A percentile compares a stretch with the other conserved stretches of the same genome.
Conservation (phyloP, 2,329 filamentous ascomycete genomes). For the Exophiala oligosperma region DNA sequence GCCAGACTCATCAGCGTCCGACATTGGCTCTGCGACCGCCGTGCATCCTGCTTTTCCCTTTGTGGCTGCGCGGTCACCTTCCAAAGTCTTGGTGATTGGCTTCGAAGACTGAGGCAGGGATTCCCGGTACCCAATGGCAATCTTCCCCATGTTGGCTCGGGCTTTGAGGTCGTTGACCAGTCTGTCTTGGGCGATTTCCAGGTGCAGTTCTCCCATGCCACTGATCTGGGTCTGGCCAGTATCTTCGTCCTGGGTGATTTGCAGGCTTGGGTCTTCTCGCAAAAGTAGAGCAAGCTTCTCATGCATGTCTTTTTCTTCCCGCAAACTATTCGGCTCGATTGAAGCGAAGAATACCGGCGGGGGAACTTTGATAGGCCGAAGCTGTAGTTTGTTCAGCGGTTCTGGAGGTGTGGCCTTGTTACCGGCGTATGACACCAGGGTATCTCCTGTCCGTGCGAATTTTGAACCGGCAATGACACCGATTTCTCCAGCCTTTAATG, state of each 20-base stretch:
- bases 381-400: slow-evolving; percentile 71
- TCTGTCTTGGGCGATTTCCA: slow-evolving; percentile 88
- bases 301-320: slow-evolving; percentile 77
- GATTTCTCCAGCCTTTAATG: slow-evolving; percentile 83
- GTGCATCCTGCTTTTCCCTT: slow-evolving; percentile 75
- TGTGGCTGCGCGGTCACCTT: slow-evolving; percentile 78
- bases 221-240: slow-evolving; percentile 90
- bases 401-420: slow-evolving; percentile 65
- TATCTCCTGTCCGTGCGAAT: slow-evolving; percentile 89
- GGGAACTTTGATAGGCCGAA: slow-evolving; percentile 84
- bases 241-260: slow-evolving; percentile 81
- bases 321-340: slow-evolving; percentile 75
- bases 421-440: slow-evolving; percentile 72
- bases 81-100: slow-evolving; percentile 65
- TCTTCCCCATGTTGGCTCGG: slow-evolving; percentile 80
- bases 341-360: slow-evolving; percentile 97
- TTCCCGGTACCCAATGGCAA: slow-evolving; percentile 95
- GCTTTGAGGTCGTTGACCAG: slow-evolving; percentile 86
- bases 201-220: slow-evolving; percentile 93
- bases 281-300: slow-evolving; percentile 75
- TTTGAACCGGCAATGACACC: slow-evolving; percentile 91
- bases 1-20: slow-evolving; percentile 29
- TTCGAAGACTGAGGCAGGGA: slow-evolving; percentile 62
- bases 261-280: slow-evolving; percentile 87
- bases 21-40: slow-evolving; percentile 64